Conservation (phyloP, 2,329 filamentous ascomycete genomes). For the Lasiodiplodia sp. region DNA sequence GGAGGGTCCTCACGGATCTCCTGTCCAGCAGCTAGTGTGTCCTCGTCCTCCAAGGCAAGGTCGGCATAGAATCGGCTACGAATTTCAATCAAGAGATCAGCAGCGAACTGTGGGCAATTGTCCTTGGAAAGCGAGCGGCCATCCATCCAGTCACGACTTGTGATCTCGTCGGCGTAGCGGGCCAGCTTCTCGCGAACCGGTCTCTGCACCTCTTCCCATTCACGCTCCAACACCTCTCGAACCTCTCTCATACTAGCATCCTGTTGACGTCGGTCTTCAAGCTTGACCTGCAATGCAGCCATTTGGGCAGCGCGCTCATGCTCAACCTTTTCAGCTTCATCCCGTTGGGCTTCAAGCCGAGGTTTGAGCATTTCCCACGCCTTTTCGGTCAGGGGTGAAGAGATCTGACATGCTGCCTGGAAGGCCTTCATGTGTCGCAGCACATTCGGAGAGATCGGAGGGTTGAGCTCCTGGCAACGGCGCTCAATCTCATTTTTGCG, state of each 20-base stretch:
- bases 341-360: conserved; percentile 70
- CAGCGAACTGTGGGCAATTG: conserved; percentile 72
- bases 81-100: conserved; percentile 72
- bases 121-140: conserved; percentile 70
- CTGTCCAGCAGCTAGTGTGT: conserved; percentile 32
- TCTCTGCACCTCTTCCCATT: conserved; percentile 75
- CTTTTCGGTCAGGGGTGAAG: conserved; percentile 70
- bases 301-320: conserved; percentile 57
- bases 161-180: conserved; percentile 73
- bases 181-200: conserved; percentile 71
- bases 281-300: conserved; percentile 54
- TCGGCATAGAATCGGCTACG: conserved; percentile 71
- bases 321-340: conserved; percentile 67
- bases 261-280: conserved; percentile 55
- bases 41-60: conserved; percentile 61
- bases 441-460: conserved; percentile 68
- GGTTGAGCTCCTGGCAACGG: conserved; percentile 70
- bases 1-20: conserved; percentile 51
- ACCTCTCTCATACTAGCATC: conserved; percentile 59
- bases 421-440: conserved; percentile 77
- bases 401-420: conserved; percentile 74
- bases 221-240: conserved; percentile 68
- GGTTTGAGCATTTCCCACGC: conserved; percentile 75
- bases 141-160: conserved; percentile 69
- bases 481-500: conserved; percentile 75